phyloP scores from a whole-genome alignment of 139 green algal genomes.

The Ulvella scutata region DNA sequence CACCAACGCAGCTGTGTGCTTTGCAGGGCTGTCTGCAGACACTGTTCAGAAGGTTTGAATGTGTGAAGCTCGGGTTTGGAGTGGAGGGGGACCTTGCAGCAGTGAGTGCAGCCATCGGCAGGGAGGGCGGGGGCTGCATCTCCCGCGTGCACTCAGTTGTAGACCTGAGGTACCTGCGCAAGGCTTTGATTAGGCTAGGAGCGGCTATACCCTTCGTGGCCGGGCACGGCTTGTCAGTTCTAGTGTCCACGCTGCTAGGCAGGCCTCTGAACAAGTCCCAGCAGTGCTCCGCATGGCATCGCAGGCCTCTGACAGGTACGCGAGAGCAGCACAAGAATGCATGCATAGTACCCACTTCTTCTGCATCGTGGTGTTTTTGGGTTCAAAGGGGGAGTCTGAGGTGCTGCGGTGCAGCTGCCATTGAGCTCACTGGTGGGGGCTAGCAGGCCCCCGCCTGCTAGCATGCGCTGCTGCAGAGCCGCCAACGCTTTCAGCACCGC shows the following conservation, averaged over 20 bases:
- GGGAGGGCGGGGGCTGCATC: background rate
- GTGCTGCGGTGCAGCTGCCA: no score
- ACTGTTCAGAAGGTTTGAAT: background rate
- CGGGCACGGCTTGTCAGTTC: background rate
- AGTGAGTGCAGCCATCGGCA: background rate
- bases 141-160: background rate
- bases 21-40: background rate
- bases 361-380: no score
- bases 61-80: background rate
- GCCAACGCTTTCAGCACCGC: no score
- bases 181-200: background rate
- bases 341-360: no score
- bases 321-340: no score
- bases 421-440: no score
- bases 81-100: background rate
- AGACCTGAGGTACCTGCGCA: background rate
- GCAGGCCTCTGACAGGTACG: background rate
- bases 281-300: background rate
- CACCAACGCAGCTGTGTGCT: no score
- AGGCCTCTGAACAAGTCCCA: background rate
- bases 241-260: background rate
- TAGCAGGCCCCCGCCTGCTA: no score
- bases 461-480: no score
- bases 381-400: no score
- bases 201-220: background rate